A percentile compares a stretch with the other conserved stretches of the same genome.
phyloP scores from a whole-genome alignment of 768 basidiomycete species.

The Boletus huronensis region DNA sequence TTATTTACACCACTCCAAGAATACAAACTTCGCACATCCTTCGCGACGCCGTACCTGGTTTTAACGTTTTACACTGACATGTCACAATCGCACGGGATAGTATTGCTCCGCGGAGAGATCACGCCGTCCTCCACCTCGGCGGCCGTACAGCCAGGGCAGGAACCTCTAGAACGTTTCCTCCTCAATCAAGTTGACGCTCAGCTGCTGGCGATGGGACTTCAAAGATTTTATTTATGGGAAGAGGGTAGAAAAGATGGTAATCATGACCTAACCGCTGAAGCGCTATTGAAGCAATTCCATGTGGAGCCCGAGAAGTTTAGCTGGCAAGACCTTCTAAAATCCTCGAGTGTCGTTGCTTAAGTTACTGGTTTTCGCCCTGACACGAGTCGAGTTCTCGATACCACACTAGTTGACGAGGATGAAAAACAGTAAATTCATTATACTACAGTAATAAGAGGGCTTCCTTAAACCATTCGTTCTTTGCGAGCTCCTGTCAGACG shows the following conservation, averaged over 20 bases:
- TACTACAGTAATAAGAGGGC: conserved; percentile 31
- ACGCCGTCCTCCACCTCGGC: conserved; percentile 56
- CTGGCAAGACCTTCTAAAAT: conserved; percentile 75
- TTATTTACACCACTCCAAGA: conserved; percentile 93
- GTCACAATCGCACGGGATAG: conserved; percentile 69
- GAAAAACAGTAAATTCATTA: background rate
- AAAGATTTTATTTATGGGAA: conserved; percentile 81
- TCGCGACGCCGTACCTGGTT: conserved; percentile 88
- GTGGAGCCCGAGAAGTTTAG: conserved; percentile 74
- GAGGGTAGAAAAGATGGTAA: conserved; percentile 17
- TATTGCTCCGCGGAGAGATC: conserved; percentile 89
- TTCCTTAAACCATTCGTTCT: conserved; percentile 55
- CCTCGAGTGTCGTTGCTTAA: conserved; percentile 28
- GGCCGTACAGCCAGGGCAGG: conserved; percentile 33
- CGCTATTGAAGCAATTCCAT: conserved; percentile 68
- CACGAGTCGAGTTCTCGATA: background rate
- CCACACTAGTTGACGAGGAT: background rate
- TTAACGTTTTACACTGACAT: conserved; percentile 92
- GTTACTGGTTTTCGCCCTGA: background rate
- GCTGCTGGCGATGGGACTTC: conserved; percentile 70
- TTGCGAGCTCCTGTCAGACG: conserved; percentile 52
- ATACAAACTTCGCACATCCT: conserved; percentile 81
- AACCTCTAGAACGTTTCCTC: conserved; percentile 41
- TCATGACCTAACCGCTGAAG: conserved; percentile 23
- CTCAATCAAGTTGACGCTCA: conserved; percentile 83